Percentiles rank a stretch among this genome's conserved stretches.
Conservation (phyloP, 139 green algal species). For the Trebouxia sp. region DNA sequence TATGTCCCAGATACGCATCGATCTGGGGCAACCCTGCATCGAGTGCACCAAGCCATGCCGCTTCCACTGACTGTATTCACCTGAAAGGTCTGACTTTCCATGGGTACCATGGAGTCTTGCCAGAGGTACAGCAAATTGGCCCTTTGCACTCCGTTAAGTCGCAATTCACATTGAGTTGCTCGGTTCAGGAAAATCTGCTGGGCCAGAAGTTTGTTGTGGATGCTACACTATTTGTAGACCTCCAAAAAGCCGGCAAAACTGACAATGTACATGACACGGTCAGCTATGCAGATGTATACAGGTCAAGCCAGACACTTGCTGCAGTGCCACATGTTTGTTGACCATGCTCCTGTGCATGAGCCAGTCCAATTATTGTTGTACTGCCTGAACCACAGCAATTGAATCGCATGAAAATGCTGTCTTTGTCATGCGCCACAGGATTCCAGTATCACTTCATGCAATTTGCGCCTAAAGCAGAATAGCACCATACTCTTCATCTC, state of each 20-base stretch:
- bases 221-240: slow-evolving; percentile 45
- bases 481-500: too few relatives aligned
- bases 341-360: too few relatives aligned
- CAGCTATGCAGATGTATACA: slow-evolving; percentile 59
- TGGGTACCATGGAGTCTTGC: slow-evolving; percentile 53
- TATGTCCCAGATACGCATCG: neutral
- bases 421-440: too few relatives aligned
- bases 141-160: too few relatives aligned
- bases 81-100: slow-evolving; percentile 53
- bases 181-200: slow-evolving; percentile 56
- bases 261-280: slow-evolving; percentile 58
- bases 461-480: too few relatives aligned
- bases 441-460: too few relatives aligned
- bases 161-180: too few relatives aligned
- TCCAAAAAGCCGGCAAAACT: slow-evolving; percentile 41
- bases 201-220: slow-evolving; percentile 72
- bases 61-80: slow-evolving; percentile 37
- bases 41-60: too few relatives aligned
- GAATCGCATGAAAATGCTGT: too few relatives aligned
- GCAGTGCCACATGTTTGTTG: slow-evolving; percentile 15
- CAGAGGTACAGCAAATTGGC: too few relatives aligned
- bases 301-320: slow-evolving; percentile 29
- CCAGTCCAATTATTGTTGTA: too few relatives aligned
- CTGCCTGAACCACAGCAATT: too few relatives aligned
- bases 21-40: neutral